Conservation (phyloP, 805 yeast genomes). For the Saturnispora dispora region DNA sequence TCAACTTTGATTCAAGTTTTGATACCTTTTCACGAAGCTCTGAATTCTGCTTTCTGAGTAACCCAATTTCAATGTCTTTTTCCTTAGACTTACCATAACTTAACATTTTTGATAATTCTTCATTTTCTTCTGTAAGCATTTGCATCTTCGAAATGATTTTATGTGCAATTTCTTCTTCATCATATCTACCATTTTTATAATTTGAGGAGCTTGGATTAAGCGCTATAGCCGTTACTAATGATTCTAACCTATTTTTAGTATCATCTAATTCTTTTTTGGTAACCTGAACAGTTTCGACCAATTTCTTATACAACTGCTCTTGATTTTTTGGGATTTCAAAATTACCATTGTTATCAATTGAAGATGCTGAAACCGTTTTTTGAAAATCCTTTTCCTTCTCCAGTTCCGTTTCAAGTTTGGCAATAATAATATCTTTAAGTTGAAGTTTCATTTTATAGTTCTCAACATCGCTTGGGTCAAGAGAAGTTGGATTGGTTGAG, state of each 20-base stretch:
- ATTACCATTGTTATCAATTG: constrained; percentile 9
- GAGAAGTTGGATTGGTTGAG: constrained; percentile 6
- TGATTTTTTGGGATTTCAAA: constrained; percentile 29
- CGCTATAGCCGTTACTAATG: constrained; percentile 47
- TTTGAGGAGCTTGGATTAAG: constrained; percentile 38
- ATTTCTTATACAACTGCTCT: constrained; percentile 24
- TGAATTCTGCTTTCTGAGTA: constrained; percentile 42
- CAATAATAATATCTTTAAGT: constrained; percentile 45
- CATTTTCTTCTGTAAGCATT: constrained; percentile 58
- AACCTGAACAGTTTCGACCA: constrained; percentile 22
- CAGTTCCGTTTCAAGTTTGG: constrained; percentile 37
- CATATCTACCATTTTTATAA: constrained; percentile 53
- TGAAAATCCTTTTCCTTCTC: constrained; percentile 34
- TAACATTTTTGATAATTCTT: constrained; percentile 56
- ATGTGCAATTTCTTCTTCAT: constrained; percentile 68
- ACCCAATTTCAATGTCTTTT: constrained; percentile 55
- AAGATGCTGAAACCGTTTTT: constrained; percentile 27
- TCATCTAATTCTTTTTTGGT: constrained; percentile 44
- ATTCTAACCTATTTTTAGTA: constrained; percentile 55
- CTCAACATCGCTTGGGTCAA: constrained; percentile 23
- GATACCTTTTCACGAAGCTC: constrained; percentile 33
- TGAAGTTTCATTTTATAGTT: constrained; percentile 41
- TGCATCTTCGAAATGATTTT: constrained; percentile 56
- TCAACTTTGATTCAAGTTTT: constrained; percentile 22
- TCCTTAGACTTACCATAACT: constrained; percentile 73